Percentiles rank a stretch among this genome's conserved stretches.
These are phyloP conservation scores for Periconia digitata DNA, from an alignment of 2,329 filamentous ascomycete species.

Conservation along the genomic window DNA sequence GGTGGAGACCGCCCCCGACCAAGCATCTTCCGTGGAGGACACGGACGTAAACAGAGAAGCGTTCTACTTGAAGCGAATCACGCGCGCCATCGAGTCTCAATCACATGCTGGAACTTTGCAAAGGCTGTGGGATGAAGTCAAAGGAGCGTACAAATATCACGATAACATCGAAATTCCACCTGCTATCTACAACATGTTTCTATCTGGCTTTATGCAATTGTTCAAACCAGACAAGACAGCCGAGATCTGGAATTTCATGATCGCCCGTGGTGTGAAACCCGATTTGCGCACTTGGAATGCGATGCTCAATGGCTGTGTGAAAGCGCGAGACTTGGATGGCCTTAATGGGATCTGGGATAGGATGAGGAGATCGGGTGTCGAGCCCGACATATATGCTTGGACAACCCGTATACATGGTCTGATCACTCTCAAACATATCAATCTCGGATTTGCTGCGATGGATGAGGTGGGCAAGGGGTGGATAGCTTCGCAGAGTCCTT, in stretches of 20 bases:
- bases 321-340: constrained; percentile 58
- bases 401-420: constrained; percentile 69
- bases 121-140: constrained; percentile 24
- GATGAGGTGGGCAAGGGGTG: constrained; percentile 67
- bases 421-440: constrained; percentile 56
- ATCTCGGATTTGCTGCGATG: constrained; percentile 64
- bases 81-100: constrained; percentile 21
- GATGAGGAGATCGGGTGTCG: constrained; percentile 58
- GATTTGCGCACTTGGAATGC: constrained; percentile 68
- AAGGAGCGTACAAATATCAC: constrained; percentile 16
- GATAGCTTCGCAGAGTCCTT: constrained; percentile 44
- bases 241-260: constrained; percentile 61
- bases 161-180: constrained; percentile 24
- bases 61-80: constrained; percentile 30
- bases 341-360: constrained; percentile 69
- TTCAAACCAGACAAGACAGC: constrained; percentile 48
- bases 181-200: constrained; percentile 48
- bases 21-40: constrained; percentile 5
- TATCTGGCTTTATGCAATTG: constrained; percentile 52
- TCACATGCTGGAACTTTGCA: constrained; percentile 19
- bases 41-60: constrained; percentile 20
- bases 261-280: constrained; percentile 57
- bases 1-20: background rate
- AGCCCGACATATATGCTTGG: constrained; percentile 69
- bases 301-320: constrained; percentile 72